phyloP scores from a whole-genome alignment of 2,329 filamentous ascomycete genomes.

The Bimuria novae-zelandiae region DNA sequence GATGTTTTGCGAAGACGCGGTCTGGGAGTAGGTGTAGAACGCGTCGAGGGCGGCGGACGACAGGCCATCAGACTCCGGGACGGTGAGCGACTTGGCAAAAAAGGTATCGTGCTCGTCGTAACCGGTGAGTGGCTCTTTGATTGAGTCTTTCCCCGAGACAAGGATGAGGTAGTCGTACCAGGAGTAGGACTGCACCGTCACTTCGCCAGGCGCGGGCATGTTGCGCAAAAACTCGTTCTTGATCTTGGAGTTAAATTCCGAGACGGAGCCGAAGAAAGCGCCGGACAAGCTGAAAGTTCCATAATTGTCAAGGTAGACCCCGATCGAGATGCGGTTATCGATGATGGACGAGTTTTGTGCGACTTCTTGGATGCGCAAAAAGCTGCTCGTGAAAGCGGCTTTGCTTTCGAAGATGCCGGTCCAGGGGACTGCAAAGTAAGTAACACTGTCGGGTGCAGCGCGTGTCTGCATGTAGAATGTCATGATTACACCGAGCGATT shows the following conservation, averaged over 20 bases:
- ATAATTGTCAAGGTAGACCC: constrained; percentile 48
- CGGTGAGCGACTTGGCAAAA: constrained; percentile 48
- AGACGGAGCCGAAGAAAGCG: constrained; percentile 46
- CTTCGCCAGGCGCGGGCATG: constrained; percentile 33
- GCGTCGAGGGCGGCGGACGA: constrained; percentile 30
- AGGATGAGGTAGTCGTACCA: constrained; percentile 50
- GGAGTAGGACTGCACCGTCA: constrained; percentile 34
- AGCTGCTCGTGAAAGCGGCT: constrained; percentile 40
- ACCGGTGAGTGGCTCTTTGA: constrained; percentile 37
- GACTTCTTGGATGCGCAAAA: constrained; percentile 50
- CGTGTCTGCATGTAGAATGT: constrained; percentile 44
- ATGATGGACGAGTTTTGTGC: constrained; percentile 47
- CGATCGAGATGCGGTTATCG: constrained; percentile 48
- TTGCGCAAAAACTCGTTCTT: constrained; percentile 46
- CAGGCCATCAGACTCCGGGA: constrained; percentile 42
- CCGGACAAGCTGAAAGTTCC: constrained; percentile 44
- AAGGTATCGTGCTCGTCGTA: constrained; percentile 47
- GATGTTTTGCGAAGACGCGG: constrained; percentile 18
- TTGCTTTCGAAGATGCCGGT: constrained; percentile 30
- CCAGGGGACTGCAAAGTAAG: constrained; percentile 33
- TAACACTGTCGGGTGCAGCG: constrained; percentile 32
- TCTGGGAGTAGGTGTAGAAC: constrained; percentile 40
- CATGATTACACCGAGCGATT: constrained; percentile 49
- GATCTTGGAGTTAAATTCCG: constrained; percentile 45
- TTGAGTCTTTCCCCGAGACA: constrained; percentile 38